Conservation (phyloP, 2,329 filamentous ascomycete genomes). For the Ophiostoma sp. region DNA sequence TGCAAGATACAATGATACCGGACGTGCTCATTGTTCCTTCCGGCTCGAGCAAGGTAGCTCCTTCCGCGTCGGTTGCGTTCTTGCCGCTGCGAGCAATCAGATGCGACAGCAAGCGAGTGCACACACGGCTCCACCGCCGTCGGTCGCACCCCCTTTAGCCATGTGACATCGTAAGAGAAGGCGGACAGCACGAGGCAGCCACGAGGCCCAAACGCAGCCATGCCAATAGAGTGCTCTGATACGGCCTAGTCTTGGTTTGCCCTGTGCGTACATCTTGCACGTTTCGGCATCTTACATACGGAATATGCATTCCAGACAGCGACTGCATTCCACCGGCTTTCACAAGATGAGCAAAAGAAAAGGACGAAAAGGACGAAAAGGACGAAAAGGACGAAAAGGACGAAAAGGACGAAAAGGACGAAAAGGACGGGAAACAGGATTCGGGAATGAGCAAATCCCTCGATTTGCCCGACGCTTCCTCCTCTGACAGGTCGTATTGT, state of each 20-base stretch:
- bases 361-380: neutral
- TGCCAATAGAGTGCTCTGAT: neutral
- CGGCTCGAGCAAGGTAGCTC: too few species aligned
- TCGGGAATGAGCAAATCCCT: too few species aligned
- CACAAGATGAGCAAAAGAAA: neutral
- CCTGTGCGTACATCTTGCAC: too few species aligned
- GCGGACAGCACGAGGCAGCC: slow-evolving; percentile 6
- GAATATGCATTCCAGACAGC: too few species aligned
- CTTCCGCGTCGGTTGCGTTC: neutral
- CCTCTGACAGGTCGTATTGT: too few species aligned
- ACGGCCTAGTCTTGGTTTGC: too few species aligned
- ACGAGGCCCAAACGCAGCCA: slow-evolving; percentile 3
- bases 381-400: neutral
- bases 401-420: neutral
- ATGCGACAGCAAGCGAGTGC: neutral
- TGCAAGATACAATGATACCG: too few species aligned
- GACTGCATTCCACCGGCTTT: too few species aligned
- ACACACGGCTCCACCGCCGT: neutral
- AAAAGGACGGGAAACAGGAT: neutral
- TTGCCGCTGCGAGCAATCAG: neutral
- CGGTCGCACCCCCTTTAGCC: neutral
- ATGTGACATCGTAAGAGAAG: neutral
- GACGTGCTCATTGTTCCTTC: neutral
- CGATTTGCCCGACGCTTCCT: too few species aligned
- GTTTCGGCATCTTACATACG: too few species aligned